These are phyloP conservation scores for Magnusiomyces magnusii DNA, from an alignment of 1,139 yeast species.

Conservation along the genomic window DNA sequence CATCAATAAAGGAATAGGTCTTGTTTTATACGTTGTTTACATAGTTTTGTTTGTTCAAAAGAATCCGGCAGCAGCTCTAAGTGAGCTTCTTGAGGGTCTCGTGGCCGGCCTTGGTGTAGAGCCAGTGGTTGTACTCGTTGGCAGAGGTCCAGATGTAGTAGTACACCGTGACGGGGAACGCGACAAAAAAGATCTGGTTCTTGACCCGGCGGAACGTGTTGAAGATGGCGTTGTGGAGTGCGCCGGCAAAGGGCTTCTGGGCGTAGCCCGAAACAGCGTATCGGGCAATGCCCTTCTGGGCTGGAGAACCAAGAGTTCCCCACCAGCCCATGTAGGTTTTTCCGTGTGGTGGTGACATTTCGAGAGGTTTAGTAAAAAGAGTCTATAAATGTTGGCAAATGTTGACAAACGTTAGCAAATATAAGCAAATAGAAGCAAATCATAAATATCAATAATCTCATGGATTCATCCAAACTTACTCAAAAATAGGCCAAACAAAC, in stretches of 20 bases:
- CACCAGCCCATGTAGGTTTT: conserved; percentile 95
- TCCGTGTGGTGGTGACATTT: conserved; percentile 68
- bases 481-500: too few relatives aligned
- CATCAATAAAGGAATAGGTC: too few relatives aligned
- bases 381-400: too few relatives aligned
- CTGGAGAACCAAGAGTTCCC: conserved; percentile 52
- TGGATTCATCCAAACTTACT: too few relatives aligned
- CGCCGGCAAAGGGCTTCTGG: conserved; percentile 86
- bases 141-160: conserved; percentile 87
- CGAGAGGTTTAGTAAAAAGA: too few relatives aligned
- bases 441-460: too few relatives aligned
- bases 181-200: conserved; percentile 72
- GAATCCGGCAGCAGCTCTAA: too few relatives aligned
- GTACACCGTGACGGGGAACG: conserved; percentile 69
- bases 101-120: conserved; percentile 97
- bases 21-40: too few relatives aligned
- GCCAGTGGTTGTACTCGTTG: conserved; percentile 85
- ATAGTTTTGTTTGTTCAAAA: too few relatives aligned
- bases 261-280: conserved; percentile 93
- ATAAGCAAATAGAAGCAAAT: too few relatives aligned
- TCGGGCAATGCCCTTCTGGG: conserved; percentile 25
- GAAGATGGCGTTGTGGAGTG: conserved; percentile 77
- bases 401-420: too few relatives aligned
- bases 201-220: conserved; percentile 93
- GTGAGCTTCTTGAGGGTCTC: conserved; percentile 57